phyloP scores from a whole-genome alignment of 164 flowering plant species.

The Piper betle region DNA sequence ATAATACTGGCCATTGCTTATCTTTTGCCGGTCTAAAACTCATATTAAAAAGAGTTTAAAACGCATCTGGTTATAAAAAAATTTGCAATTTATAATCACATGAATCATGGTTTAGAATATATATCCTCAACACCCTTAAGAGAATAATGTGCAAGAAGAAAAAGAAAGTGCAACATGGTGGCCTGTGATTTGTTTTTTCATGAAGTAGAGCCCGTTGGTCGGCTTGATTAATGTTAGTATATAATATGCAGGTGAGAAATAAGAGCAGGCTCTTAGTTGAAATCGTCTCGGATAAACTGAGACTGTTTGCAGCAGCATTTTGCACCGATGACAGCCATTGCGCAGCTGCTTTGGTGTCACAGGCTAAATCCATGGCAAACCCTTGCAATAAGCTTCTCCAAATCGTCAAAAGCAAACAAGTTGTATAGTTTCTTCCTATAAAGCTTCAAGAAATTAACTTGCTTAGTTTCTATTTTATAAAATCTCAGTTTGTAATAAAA shows the following conservation, averaged over 20 bases:
- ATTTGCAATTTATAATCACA: no score
- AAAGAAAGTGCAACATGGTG: no score
- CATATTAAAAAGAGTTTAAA: no score
- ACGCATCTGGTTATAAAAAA: no score
- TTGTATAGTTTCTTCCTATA: conserved; percentile 12
- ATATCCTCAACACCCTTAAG: no score
- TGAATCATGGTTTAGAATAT: no score
- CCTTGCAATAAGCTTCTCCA: conserved; percentile 36
- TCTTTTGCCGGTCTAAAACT: no score
- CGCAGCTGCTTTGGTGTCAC: conserved; percentile 35
- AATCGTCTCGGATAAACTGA: conserved; percentile 44
- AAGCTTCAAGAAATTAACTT: neutral
- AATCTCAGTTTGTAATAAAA: no score
- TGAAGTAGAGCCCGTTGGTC: neutral
- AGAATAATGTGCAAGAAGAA: no score
- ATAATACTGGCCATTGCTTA: no score
- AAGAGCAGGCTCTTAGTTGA: conserved; percentile 28
- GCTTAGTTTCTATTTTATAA: no score
- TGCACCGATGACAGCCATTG: conserved; percentile 35
- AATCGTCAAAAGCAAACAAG: conserved; percentile 44
- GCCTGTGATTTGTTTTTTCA: neutral
- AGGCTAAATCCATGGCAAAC: conserved; percentile 30
- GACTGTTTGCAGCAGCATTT: conserved; percentile 44
- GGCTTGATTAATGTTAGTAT: neutral
- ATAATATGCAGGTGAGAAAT: conserved; percentile 35